Evolutionary conservation across 1,284 basidiomycete species (phyloP).

Genomic region (Ustilago shanxiensis): DNA sequence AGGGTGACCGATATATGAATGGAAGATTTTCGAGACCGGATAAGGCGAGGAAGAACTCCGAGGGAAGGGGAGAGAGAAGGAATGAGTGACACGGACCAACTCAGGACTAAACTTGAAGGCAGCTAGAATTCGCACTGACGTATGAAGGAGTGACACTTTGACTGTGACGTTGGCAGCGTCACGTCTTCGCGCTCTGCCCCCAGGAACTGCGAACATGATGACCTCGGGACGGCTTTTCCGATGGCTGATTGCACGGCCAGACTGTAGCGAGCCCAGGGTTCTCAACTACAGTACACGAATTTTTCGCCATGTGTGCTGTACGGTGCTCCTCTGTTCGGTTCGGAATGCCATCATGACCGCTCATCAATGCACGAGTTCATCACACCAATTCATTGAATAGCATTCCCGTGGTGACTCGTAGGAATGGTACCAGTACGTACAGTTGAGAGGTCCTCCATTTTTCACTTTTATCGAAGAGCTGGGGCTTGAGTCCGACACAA

Average conservation of each 20-base stretch:
- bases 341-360: background rate
- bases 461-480: no score
- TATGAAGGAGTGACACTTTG: background rate
- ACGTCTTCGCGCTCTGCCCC: conserved; percentile 2
- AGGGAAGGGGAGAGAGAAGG: background rate
- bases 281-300: background rate
- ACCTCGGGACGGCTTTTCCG: conserved; percentile 11
- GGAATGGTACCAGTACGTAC: background rate
- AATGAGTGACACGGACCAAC: conserved; percentile 17
- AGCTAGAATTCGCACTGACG: conserved; percentile 5
- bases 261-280: background rate
- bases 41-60: background rate
- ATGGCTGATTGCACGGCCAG: conserved; percentile 2
- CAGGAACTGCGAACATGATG: conserved; percentile 1
- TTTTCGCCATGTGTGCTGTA: no score
- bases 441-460: no score
- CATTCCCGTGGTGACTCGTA: background rate
- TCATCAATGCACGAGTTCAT: conserved; percentile 7
- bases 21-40: background rate
- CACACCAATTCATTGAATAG: no score
- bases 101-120: background rate
- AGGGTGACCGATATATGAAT: background rate
- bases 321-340: background rate
- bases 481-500: no score
- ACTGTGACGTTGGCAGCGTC: background rate